Evolutionary conservation across 2,329 filamentous ascomycete species (phyloP).

Genomic region (Penicillium occitanis): DNA sequence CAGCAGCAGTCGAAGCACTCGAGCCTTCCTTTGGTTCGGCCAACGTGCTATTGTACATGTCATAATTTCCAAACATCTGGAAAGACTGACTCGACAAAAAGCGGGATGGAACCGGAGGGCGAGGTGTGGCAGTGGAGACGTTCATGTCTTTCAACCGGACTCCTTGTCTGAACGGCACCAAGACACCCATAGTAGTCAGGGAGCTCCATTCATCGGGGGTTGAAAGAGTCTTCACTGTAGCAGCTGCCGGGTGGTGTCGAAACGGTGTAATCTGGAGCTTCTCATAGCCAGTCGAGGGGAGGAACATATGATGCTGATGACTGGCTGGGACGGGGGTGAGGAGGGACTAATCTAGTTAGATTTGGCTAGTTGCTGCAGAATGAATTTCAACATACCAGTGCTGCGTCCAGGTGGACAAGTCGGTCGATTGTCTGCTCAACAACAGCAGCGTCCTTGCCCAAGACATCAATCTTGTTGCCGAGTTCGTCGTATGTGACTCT

Average conservation of each 20-base stretch:
- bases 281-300: neutral
- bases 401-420: conserved; percentile 30
- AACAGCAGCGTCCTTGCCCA: conserved; percentile 26
- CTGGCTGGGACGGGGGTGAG: neutral
- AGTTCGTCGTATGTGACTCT: conserved; percentile 27
- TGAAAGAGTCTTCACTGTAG: neutral
- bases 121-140: neutral
- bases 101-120: neutral
- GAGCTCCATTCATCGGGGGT: neutral
- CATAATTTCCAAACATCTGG: conserved; percentile 2
- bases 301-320: conserved; percentile 10
- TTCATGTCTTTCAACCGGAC: neutral
- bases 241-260: neutral
- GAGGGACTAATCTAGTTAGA: conserved; percentile 5
- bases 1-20: neutral
- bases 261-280: neutral
- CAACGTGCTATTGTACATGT: neutral
- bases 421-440: conserved; percentile 33
- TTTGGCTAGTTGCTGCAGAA: neutral
- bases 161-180: neutral
- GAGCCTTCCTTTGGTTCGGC: neutral
- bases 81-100: conserved; percentile 1
- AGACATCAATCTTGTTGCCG: conserved; percentile 29
- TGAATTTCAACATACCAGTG: conserved; percentile 28
- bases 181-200: neutral